Conservation (phyloP, 306 rosid genomes). For the Fragaria iinumae region DNA sequence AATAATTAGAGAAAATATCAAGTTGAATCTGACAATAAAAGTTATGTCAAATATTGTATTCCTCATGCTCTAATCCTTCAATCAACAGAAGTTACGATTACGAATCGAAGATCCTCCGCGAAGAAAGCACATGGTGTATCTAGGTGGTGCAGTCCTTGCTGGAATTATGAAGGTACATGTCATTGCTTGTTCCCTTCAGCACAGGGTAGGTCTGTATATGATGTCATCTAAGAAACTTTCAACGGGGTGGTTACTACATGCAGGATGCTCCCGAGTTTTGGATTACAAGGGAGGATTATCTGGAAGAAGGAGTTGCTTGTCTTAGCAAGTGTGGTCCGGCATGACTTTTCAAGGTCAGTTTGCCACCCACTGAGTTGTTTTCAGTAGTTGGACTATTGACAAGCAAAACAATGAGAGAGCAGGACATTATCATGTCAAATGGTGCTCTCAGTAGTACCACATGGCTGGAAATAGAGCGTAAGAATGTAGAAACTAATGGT, state of each 20-base stretch:
- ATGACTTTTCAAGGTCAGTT: conserved; percentile 47
- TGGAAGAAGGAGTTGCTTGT: conserved; percentile 91
- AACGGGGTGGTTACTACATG: conserved; percentile 35
- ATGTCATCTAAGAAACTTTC: conserved; percentile 25
- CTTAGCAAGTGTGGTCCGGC: conserved; percentile 86
- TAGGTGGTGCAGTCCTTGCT: conserved; percentile 99
- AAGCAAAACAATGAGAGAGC: conserved; percentile 33
- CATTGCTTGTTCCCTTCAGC: conserved; percentile 10
- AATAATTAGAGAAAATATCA: background rate
- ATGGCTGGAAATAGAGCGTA: background rate
- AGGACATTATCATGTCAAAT: conserved; percentile 18
- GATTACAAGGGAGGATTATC: conserved; percentile 97
- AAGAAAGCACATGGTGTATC: conserved; percentile 99
- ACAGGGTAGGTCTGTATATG: background rate
- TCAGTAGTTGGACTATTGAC: conserved; percentile 6
- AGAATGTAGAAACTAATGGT: conserved; percentile 1
- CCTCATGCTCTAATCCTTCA: conserved; percentile 8
- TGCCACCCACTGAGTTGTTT: conserved; percentile 19
- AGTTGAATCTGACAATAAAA: background rate
- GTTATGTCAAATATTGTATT: background rate
- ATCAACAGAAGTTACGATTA: conserved; percentile 73
- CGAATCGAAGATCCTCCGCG: conserved; percentile 98
- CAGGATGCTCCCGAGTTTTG: conserved; percentile 99
- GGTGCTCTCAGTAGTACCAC: conserved; percentile 23
- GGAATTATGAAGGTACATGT: conserved; percentile 91